These are phyloP conservation scores for Ulota crispa DNA, from an alignment of 225 moss, liverwort and hornwort genomes.

Conservation along the genomic window DNA sequence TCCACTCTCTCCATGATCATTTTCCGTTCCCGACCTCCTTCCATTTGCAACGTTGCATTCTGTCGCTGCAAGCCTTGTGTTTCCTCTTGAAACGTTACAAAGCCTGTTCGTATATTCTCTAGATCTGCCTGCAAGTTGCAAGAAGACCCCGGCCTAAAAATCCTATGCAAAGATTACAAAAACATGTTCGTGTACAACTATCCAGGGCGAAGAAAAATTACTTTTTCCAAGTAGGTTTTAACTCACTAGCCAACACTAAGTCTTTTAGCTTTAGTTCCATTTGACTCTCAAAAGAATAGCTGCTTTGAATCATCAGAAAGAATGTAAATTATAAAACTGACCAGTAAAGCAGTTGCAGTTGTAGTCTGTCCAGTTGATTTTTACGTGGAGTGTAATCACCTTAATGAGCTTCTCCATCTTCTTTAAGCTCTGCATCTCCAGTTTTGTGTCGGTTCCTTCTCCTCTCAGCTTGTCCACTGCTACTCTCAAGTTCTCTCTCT, in stretches of 20 bases:
- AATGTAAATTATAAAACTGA: conserved; percentile 17
- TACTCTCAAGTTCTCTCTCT: conserved; percentile 67
- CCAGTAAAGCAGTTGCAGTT: conserved; percentile 5
- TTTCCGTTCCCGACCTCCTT: conserved; percentile 73
- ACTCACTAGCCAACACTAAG: neutral
- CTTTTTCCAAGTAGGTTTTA: neutral
- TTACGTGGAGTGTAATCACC: conserved; percentile 30
- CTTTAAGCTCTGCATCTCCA: conserved; percentile 76
- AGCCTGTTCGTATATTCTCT: conserved; percentile 54
- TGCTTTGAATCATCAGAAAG: neutral
- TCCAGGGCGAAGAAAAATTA: neutral
- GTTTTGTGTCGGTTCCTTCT: conserved; percentile 75
- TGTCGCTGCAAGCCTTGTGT: conserved; percentile 73
- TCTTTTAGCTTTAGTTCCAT: neutral
- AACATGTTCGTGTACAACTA: neutral
- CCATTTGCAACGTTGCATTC: conserved; percentile 57
- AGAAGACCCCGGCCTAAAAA: neutral
- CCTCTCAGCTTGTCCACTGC: conserved; percentile 71
- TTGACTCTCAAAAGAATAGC: neutral
- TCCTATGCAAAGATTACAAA: neutral
- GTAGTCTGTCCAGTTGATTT: conserved; percentile 24
- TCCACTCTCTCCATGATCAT: conserved; percentile 95
- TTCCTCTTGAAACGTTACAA: conserved; percentile 65
- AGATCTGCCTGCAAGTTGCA: conserved; percentile 50
- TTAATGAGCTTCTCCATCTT: conserved; percentile 75